A percentile compares a stretch with the other conserved stretches of the same genome.
phyloP scores from a whole-genome alignment of 768 basidiomycete species.

The Xanthoconium purpureum region DNA sequence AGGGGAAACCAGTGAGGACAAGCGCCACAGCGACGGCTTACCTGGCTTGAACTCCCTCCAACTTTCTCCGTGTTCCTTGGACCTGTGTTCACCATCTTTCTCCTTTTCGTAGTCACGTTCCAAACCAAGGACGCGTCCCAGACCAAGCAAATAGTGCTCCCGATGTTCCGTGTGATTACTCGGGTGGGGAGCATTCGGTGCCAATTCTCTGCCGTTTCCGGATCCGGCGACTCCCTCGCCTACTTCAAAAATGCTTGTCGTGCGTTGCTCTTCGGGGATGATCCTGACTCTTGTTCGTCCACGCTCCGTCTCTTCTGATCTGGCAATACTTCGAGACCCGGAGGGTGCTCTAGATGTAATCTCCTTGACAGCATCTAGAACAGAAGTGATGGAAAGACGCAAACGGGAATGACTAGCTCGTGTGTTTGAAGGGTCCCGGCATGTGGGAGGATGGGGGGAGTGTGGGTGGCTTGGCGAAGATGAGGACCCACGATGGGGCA shows the following conservation, averaged over 20 bases:
- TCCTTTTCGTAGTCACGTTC: conserved; percentile 17
- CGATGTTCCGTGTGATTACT: conserved; percentile 5
- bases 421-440: background rate
- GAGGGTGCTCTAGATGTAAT: conserved; percentile 16
- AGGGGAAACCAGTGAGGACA: background rate
- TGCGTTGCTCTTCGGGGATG: background rate
- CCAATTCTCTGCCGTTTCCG: background rate
- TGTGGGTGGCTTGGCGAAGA: background rate
- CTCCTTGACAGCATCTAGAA: conserved; percentile 20
- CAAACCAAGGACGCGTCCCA: conserved; percentile 35
- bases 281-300: conserved; percentile 22
- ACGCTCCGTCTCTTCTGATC: conserved; percentile 33
- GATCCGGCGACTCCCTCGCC: background rate
- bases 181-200: background rate
- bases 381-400: conserved; percentile 15
- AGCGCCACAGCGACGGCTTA: conserved; percentile 28
- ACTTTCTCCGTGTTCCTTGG: conserved; percentile 42
- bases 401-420: conserved; percentile 13
- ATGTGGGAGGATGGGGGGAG: conserved; percentile 1
- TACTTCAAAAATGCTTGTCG: background rate
- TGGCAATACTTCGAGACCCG: conserved; percentile 28
- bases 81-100: conserved; percentile 25
- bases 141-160: conserved; percentile 22
- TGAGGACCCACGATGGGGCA: background rate
- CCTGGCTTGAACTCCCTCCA: conserved; percentile 95